A percentile compares a stretch with the other conserved stretches of the same genome.
Conservation (phyloP, 805 yeast species). For the Candida khao-thaluensis region DNA sequence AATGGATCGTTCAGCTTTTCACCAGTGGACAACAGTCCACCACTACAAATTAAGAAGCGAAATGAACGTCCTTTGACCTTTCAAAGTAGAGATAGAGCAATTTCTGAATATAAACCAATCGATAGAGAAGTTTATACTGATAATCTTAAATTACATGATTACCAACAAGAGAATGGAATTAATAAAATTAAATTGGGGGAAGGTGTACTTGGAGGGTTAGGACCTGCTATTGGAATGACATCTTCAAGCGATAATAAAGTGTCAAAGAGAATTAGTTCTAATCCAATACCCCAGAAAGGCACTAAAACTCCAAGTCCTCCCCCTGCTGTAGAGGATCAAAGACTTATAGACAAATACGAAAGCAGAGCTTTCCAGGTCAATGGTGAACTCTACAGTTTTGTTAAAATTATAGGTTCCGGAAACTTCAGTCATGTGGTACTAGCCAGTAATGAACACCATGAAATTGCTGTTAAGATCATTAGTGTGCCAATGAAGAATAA, state of each 20-base stretch:
- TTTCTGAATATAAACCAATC: conserved; percentile 39
- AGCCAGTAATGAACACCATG: conserved; percentile 28
- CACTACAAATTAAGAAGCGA: conserved; percentile 4
- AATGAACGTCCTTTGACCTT: background rate
- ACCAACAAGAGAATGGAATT: too few species aligned
- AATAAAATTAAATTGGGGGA: too few species aligned
- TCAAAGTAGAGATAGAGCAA: conserved; percentile 21
- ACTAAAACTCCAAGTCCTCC: conserved; percentile 11
- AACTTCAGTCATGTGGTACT: conserved; percentile 65
- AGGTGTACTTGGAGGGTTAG: background rate
- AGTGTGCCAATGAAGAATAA: conserved; percentile 32
- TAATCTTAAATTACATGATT: background rate
- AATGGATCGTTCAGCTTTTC: conserved; percentile 20
- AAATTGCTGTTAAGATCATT: conserved; percentile 72
- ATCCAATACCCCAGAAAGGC: conserved; percentile 21
- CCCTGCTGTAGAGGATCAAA: background rate
- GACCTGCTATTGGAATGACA: background rate
- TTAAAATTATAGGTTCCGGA: conserved; percentile 56
- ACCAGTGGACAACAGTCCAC: conserved; percentile 11
- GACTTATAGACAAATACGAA: conserved; percentile 3
- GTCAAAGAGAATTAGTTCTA: conserved; percentile 21
- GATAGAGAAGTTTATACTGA: conserved; percentile 17
- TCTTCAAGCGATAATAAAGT: conserved; percentile 4
- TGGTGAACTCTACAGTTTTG: conserved; percentile 13
- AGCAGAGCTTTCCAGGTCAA: background rate